A percentile compares a stretch with the other conserved stretches of the same genome.
phyloP scores from a whole-genome alignment of 75 land plant genomes.

The Isoetes taiwanensis region DNA sequence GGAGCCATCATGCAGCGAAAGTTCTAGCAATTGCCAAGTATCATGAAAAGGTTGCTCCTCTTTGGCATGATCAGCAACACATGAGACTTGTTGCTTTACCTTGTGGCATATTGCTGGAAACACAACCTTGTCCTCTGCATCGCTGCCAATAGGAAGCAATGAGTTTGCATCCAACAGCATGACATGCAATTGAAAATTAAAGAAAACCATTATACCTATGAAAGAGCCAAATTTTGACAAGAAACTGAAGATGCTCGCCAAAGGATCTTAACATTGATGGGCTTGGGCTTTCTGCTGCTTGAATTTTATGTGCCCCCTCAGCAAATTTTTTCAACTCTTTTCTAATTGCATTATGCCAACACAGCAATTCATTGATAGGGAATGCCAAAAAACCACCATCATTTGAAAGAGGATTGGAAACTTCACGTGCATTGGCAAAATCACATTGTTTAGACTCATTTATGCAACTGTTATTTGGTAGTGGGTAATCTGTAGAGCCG shows the following conservation, averaged over 20 bases:
- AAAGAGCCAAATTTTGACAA: conserved; percentile 41
- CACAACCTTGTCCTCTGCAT: conserved; percentile 37
- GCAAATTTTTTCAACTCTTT: conserved; percentile 37
- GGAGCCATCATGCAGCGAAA: conserved; percentile 13
- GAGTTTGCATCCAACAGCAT: neutral
- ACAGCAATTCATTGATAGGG: conserved; percentile 32
- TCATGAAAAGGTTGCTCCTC: conserved; percentile 26
- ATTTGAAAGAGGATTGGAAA: neutral
- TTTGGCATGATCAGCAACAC: conserved; percentile 9
- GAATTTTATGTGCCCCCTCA: conserved; percentile 31
- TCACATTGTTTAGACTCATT: no score
- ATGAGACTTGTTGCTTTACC: conserved; percentile 9
- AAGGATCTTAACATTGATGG: conserved; percentile 22
- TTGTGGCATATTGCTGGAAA: conserved; percentile 27
- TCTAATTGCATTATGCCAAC: conserved; percentile 56
- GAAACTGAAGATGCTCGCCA: conserved; percentile 29
- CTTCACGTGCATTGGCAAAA: no score
- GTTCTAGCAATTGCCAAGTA: conserved; percentile 21
- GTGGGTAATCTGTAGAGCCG: no score
- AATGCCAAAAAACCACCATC: neutral
- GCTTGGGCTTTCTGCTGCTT: conserved; percentile 9
- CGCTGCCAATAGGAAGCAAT: conserved; percentile 28
- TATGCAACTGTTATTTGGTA: neutral
- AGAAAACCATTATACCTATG: conserved; percentile 35
- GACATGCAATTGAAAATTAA: neutral